Conservation (phyloP, 164 flowering plant genomes). For the Santalum album region DNA sequence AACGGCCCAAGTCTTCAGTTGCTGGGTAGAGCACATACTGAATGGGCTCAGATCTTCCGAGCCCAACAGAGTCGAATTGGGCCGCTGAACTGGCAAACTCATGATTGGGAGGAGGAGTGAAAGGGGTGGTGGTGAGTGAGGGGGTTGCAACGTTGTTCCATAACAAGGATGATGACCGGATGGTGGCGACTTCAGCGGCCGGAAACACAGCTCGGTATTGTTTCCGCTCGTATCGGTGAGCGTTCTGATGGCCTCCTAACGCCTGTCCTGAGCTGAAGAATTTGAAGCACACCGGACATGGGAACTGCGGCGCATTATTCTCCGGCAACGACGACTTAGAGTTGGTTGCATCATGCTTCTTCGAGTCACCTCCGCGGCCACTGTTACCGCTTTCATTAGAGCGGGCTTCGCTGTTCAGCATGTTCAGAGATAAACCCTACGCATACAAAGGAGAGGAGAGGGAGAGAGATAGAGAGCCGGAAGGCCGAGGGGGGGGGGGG, state of each 20-base stretch:
- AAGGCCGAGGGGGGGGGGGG: too few relatives aligned
- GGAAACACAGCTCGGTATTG: background rate
- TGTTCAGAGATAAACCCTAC: too few relatives aligned
- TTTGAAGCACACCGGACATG: conserved; percentile 1
- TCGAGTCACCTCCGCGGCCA: background rate
- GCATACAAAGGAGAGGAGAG: too few relatives aligned
- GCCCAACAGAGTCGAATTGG: too few relatives aligned
- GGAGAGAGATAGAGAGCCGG: too few relatives aligned
- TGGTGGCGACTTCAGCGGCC: background rate
- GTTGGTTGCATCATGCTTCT: background rate
- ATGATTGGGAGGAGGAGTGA: too few relatives aligned
- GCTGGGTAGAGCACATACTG: too few relatives aligned
- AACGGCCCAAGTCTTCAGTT: too few relatives aligned
- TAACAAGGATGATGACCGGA: too few relatives aligned
- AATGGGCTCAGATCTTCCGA: too few relatives aligned
- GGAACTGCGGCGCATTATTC: background rate
- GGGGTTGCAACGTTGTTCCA: too few relatives aligned
- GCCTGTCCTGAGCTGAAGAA: background rate
- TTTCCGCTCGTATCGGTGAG: background rate
- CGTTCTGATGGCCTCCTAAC: conserved; percentile 3
- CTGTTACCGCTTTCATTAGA: background rate
- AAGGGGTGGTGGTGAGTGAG: background rate
- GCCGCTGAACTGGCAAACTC: too few relatives aligned
- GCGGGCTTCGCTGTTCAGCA: background rate
- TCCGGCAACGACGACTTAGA: background rate